Evolutionary conservation across 495 filamentous ascomycete genomes (phyloP).

Genomic region (Penicillium ochrochloron): DNA sequence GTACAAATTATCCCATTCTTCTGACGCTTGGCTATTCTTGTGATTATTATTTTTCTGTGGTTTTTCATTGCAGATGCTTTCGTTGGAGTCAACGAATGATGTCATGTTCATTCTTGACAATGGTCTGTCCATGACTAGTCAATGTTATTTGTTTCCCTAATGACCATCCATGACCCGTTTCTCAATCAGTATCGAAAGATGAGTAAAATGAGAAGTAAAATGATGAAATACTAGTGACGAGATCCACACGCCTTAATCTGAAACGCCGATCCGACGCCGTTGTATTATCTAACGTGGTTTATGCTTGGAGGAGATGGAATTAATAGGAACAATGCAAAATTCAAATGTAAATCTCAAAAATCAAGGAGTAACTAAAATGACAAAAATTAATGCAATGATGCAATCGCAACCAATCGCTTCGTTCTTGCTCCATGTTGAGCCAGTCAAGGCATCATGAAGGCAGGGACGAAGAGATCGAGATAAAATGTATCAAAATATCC

Average conservation of each 20-base stretch:
- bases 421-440: background rate
- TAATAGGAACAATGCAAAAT: background rate
- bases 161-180: background rate
- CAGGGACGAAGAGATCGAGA: background rate
- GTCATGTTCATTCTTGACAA: slow-evolving; percentile 7
- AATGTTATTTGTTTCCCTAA: background rate
- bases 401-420: background rate
- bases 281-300: background rate
- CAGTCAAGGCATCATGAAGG: background rate
- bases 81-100: slow-evolving; percentile 20
- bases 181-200: background rate
- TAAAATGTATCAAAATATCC: background rate
- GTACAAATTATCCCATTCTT: background rate
- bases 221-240: background rate
- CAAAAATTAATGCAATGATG: background rate
- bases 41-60: slow-evolving; percentile 11
- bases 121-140: slow-evolving; percentile 1
- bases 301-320: background rate
- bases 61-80: slow-evolving; percentile 29
- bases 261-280: slow-evolving; percentile 4
- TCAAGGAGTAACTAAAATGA: background rate
- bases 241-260: background rate
- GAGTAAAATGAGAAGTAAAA: background rate
- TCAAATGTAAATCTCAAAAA: background rate
- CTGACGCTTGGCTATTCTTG: slow-evolving; percentile 12